Base-by-base conservation (phyloP, 805 yeast genomes). In the Crinitomyces ghanaensis region DNA sequence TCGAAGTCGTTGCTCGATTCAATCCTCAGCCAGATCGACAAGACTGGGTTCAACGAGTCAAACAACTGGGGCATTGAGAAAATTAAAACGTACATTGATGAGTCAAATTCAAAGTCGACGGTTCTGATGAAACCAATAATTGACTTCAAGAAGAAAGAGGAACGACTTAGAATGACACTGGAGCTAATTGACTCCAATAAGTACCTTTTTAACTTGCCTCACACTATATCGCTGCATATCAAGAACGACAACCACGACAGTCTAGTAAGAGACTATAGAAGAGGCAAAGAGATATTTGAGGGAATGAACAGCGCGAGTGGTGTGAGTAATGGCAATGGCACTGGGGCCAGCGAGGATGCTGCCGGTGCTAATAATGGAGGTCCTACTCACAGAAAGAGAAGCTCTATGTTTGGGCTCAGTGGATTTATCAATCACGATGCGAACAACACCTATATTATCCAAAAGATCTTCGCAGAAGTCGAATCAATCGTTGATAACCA, bases 1-100 rank as follows among this genome's bases (percentile, higher is more conserved):
- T 65, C 76, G 18, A 80, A 80, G 46, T 69, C 77, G 16, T 60
- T 71, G 3, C 55, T 80, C 23, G 86, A 79, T 47, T 65, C 65
- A 18, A 73, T 77, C 3, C 68, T 73, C 39, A 59, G 54, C 14
- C 74, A 71, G 41, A 72, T 77, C 43, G 57, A 63, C 19, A 46
- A 48, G n/a, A 49, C 59, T 12, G 65, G 64, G 7, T 45, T 55
- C 30, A 46, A 44, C 21, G 44, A 39, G 13, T 37, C 42, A 4
- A 39, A 56, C 14, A 54, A 49, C 4, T 52, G 53, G 44, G 60
- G 59, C 11, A 51, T 59, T 26, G 46, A 48, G 9, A 53, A 53
- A 4, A 46, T 72, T 8, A 52, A 55, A 9, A 43, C 42, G 4
- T 46, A 61, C 23, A 55, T 64, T 25, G 63, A 56, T n/a, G 63